Evolutionary conservation across 2,329 filamentous ascomycete species (phyloP).

Genomic region (Ophidiomyces ophidiicola): DNA sequence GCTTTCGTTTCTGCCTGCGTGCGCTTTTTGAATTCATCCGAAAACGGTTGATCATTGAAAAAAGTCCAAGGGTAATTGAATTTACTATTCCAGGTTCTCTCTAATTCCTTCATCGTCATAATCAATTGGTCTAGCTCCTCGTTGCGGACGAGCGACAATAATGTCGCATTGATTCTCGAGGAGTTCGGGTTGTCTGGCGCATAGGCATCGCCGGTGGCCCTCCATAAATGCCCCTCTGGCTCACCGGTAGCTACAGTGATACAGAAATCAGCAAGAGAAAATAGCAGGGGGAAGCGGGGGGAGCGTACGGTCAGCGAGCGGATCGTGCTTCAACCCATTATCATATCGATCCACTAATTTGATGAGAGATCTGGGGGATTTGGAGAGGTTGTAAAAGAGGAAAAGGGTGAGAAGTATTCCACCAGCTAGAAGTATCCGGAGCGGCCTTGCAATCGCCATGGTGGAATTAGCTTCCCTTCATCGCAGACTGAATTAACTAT

Average conservation of each 20-base stretch:
- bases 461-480: constrained; percentile 16
- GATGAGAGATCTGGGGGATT: constrained; percentile 34
- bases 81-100: constrained; percentile 92
- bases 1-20: constrained; percentile 78
- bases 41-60: constrained; percentile 92
- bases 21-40: constrained; percentile 77
- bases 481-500: too few species aligned
- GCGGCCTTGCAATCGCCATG: constrained; percentile 78
- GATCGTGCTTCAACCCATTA: constrained; percentile 61
- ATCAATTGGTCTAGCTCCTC: constrained; percentile 75
- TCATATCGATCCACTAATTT: constrained; percentile 34
- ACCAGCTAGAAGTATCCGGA: constrained; percentile 62
- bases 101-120: constrained; percentile 78
- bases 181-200: constrained; percentile 60
- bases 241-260: constrained; percentile 64
- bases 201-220: constrained; percentile 65
- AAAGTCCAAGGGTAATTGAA: constrained; percentile 99
- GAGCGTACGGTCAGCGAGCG: constrained; percentile 69
- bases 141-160: constrained; percentile 85
- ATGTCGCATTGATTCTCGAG: constrained; percentile 81
- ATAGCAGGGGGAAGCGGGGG: constrained; percentile 7
- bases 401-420: constrained; percentile 65
- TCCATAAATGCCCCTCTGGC: constrained; percentile 62
- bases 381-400: constrained; percentile 64
- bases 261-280: constrained; percentile 16